Evolutionary conservation across 2,329 filamentous ascomycete genomes (phyloP).

Genomic region (Fusarium longipes): DNA sequence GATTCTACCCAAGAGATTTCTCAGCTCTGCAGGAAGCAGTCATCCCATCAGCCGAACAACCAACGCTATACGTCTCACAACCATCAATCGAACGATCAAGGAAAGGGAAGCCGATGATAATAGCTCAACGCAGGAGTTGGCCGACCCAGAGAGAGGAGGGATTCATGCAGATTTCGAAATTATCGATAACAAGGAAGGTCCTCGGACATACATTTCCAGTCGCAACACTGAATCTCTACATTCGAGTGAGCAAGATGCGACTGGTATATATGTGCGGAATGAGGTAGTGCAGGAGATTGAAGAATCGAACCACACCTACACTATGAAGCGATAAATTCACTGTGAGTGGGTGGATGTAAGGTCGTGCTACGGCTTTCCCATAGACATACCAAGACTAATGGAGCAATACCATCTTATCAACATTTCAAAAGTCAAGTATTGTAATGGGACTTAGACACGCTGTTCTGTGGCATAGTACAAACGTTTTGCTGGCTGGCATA

Average conservation of each 20-base stretch:
- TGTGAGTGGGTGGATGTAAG: not conserved
- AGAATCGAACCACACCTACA: slow-evolving; percentile 4
- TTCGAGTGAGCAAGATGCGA: slow-evolving; percentile 17
- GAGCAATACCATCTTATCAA: not conserved
- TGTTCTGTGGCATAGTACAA: too few species aligned
- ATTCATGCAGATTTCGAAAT: slow-evolving; percentile 30
- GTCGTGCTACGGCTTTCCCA: not conserved
- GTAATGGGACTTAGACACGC: too few species aligned
- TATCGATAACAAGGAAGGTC: slow-evolving; percentile 6
- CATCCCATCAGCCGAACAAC: slow-evolving; percentile 37
- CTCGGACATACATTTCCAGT: slow-evolving; percentile 32
- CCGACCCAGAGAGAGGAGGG: slow-evolving; percentile 33
- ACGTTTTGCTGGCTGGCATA: too few species aligned
- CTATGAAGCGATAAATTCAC: slow-evolving; percentile 12
- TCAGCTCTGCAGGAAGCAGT: slow-evolving; percentile 39
- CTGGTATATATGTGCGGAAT: slow-evolving; percentile 33
- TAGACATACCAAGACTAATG: not conserved
- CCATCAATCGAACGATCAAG: slow-evolving; percentile 34
- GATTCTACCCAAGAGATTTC: slow-evolving; percentile 38
- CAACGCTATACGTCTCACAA: slow-evolving; percentile 32
- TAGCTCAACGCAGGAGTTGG: slow-evolving; percentile 41
- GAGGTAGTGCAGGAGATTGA: slow-evolving; percentile 37
- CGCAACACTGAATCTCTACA: not conserved
- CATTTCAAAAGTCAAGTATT: too few species aligned
- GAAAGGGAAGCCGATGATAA: slow-evolving; percentile 39